Evolutionary conservation across 371 early-diverging fungal genomes (phyloP), one percentile per base, ranked within the genome.

Genomic region (Mortierella sp.): DNA sequence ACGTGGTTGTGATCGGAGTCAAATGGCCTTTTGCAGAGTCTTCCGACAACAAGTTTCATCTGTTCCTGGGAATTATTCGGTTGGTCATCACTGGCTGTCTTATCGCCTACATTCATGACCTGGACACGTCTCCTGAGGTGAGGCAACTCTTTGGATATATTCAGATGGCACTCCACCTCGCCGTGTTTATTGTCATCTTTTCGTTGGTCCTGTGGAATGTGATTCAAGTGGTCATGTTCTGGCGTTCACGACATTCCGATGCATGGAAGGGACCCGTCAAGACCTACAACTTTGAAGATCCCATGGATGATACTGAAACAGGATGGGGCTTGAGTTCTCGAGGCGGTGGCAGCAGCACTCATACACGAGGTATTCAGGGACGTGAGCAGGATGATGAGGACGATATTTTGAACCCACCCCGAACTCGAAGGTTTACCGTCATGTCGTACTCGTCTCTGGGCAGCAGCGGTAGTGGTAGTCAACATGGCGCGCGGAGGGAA

Each of bases 21-120:
- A 75, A 75, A 37, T 75, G 76, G 76, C 76, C 76, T 15, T 71
- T 63, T 28, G 53, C 68, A n/a, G 64, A 75, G 18, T 67, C 76
- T n/a, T 60, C 60, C 2, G 76, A 75, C 47, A 75, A 75, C 68
- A 75, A 75, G 53, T 71, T 75, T 19, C 76, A 75, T 51, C 53
- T 75, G 18, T 75, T 75, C 61, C 25, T 75, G 52, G 67, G 76
- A 3, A 67, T 75, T 28, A 63, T 75, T 18, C 70, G 76, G 43
- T 46, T 71, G 28, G 67, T 64, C 52, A 70, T 75, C 57, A 75
- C 71, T 1, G 76, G 76, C 6, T 63, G 71, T 21, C 64, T 60
- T 19, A 56, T 75, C 18, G 67, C 68, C 1, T 75, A 75, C 30
- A 56, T 75, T 11, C 67, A 70, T 25, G 60, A 60, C 14, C 12